Evolutionary conservation across 306 rosid genomes (phyloP).

Genomic region (Vigna hirtella): DNA sequence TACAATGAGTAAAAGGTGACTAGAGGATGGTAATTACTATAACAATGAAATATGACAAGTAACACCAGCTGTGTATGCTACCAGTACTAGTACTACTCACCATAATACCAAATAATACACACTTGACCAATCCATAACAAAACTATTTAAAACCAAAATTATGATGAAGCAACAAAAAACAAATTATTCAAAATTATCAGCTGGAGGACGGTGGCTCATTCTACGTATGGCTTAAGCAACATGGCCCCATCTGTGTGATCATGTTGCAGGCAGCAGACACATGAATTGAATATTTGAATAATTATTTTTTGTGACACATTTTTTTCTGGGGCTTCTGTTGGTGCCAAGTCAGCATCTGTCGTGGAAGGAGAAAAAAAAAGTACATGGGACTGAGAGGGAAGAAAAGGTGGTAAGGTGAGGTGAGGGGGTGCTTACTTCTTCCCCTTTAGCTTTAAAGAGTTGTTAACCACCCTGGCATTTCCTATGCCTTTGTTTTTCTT

Average conservation of each 20-base stretch:
- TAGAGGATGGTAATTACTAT: not conserved
- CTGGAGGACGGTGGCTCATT: constrained; percentile 57
- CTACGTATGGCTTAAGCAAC: constrained; percentile 59
- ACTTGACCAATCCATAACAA: constrained; percentile 37
- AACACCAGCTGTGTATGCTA: constrained; percentile 45
- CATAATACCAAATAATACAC: constrained; percentile 51
- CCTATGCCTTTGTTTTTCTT: constrained; percentile 57
- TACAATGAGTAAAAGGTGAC: constrained; percentile 14
- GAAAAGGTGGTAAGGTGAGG: constrained; percentile 36
- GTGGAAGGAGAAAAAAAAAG: constrained; percentile 55
- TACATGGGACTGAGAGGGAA: constrained; percentile 48
- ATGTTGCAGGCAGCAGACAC: constrained; percentile 45
- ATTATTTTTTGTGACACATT: not conserved
- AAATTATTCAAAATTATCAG: constrained; percentile 41
- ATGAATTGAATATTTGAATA: constrained; percentile 36
- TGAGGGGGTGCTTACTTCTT: constrained; percentile 43
- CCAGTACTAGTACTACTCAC: not conserved
- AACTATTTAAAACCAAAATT: constrained; percentile 32
- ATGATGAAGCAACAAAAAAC: not conserved
- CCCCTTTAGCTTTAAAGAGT: constrained; percentile 58
- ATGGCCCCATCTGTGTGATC: constrained; percentile 51
- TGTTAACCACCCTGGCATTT: constrained; percentile 64
- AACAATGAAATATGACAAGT: constrained; percentile 29
- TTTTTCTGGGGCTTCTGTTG: constrained; percentile 32
- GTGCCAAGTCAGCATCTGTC: constrained; percentile 69